A percentile compares a stretch with the other conserved stretches of the same genome.
Conservation (phyloP, 2,329 filamentous ascomycete species). For the Nemania sp. region DNA sequence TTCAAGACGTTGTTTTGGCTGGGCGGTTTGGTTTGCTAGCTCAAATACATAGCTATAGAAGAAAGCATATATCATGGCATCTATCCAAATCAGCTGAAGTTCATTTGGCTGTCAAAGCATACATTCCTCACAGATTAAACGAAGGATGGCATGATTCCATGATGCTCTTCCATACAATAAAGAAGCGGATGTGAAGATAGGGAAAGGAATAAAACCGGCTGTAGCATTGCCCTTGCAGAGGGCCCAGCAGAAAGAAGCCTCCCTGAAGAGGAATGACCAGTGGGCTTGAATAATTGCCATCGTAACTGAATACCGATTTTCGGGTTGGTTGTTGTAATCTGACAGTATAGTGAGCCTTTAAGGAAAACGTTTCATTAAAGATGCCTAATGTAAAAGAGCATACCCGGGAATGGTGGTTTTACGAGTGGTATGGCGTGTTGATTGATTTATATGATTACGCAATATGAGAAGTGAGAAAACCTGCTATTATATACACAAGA, state of each 20-base stretch:
- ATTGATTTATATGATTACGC: too few species aligned
- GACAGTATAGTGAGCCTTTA: too few species aligned
- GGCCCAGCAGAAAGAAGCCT: background rate
- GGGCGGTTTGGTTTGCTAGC: conserved; percentile 6
- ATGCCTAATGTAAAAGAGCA: too few species aligned
- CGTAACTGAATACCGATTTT: too few species aligned
- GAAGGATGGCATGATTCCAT: background rate
- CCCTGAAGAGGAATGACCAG: background rate
- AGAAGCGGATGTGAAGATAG: conserved; percentile 6
- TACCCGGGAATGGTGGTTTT: too few species aligned
- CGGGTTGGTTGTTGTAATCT: too few species aligned
- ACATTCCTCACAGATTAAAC: background rate
- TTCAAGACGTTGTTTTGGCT: background rate
- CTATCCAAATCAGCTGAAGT: background rate
- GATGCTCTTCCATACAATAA: conserved; percentile 1
- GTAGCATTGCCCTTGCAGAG: conserved; percentile 5
- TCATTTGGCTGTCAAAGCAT: background rate
- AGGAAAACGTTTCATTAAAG: too few species aligned
- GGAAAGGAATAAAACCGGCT: conserved; percentile 1
- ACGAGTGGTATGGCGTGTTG: too few species aligned
- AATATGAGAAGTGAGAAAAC: too few species aligned
- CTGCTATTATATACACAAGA: too few species aligned
- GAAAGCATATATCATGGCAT: conserved; percentile 6
- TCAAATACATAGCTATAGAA: conserved; percentile 8
- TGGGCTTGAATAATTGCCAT: background rate